Evolutionary conservation across 1,284 basidiomycete species (phyloP).

Genomic region (Porphyrellus sp.): DNA sequence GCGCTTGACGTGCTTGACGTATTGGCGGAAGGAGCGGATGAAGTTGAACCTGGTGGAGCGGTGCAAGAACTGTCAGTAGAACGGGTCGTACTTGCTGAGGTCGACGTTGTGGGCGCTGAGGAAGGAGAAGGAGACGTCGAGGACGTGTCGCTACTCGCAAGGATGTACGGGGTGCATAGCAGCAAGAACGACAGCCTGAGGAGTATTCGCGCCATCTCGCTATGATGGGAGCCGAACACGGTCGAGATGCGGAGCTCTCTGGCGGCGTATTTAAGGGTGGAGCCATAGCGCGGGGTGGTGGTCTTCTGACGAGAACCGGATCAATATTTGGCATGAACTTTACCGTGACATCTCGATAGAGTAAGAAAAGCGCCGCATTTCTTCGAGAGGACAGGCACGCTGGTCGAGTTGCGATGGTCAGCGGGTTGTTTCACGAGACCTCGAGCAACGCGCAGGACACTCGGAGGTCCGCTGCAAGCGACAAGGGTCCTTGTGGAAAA

Average conservation of each 20-base stretch:
- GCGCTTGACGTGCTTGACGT: background rate
- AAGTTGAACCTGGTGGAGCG: background rate
- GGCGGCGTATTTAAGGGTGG: constrained; percentile 9
- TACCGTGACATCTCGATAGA: background rate
- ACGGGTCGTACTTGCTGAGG: background rate
- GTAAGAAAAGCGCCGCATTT: background rate
- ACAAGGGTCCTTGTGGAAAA: constrained; percentile 7
- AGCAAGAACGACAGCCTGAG: constrained; percentile 19
- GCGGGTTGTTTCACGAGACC: background rate
- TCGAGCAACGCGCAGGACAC: no score
- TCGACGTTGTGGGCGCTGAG: constrained; percentile 1
- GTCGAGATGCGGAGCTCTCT: background rate
- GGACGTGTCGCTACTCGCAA: constrained; percentile 1
- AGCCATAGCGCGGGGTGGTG: background rate
- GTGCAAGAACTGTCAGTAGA: no score
- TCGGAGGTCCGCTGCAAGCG: no score
- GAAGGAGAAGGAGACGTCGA: background rate
- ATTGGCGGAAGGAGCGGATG: constrained; percentile 8
- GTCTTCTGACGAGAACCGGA: constrained; percentile 3
- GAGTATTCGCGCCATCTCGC: constrained; percentile 18
- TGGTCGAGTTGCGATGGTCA: constrained; percentile 4
- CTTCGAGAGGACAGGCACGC: background rate
- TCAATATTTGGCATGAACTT: background rate
- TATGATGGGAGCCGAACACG: background rate
- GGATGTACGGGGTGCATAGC: constrained; percentile 10